A percentile compares a stretch with the other conserved stretches of the same genome.
Conservation (phyloP, 2,329 filamentous ascomycete genomes). For the Clathrospora elynae region DNA sequence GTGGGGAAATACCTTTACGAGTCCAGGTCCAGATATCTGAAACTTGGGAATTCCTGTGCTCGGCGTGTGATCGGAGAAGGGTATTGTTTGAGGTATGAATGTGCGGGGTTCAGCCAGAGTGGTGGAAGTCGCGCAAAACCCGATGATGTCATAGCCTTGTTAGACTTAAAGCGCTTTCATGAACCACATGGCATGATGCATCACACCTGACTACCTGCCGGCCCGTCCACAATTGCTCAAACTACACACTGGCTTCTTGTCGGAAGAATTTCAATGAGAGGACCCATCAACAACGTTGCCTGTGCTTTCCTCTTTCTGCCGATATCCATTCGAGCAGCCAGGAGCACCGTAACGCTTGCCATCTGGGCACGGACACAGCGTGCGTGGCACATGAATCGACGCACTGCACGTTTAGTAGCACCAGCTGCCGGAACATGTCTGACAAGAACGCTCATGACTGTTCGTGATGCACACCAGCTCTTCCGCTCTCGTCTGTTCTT, state of each 20-base stretch:
- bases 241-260: no score
- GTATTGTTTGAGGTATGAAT: slow-evolving; percentile 24
- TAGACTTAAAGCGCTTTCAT: slow-evolving; percentile 24
- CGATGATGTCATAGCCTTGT: slow-evolving; percentile 29
- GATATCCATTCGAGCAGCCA: background rate
- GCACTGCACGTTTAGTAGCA: no score
- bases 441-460: background rate
- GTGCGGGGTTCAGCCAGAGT: slow-evolving; percentile 20
- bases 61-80: slow-evolving; percentile 19
- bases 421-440: background rate
- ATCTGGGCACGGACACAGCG: no score
- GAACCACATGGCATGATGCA: slow-evolving; percentile 3
- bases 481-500: no score
- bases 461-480: background rate
- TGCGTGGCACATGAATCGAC: no score
- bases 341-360: background rate
- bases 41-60: slow-evolving; percentile 16
- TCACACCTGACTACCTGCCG: slow-evolving; percentile 7
- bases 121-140: slow-evolving; percentile 17
- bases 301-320: background rate
- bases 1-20: slow-evolving; percentile 17
- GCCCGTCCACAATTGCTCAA: slow-evolving; percentile 4
- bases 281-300: background rate
- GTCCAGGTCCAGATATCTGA: slow-evolving; percentile 6
- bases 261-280: no score